These are phyloP conservation scores for Protea cynaroides DNA, from an alignment of 164 flowering plant species.

Conservation along the genomic window DNA sequence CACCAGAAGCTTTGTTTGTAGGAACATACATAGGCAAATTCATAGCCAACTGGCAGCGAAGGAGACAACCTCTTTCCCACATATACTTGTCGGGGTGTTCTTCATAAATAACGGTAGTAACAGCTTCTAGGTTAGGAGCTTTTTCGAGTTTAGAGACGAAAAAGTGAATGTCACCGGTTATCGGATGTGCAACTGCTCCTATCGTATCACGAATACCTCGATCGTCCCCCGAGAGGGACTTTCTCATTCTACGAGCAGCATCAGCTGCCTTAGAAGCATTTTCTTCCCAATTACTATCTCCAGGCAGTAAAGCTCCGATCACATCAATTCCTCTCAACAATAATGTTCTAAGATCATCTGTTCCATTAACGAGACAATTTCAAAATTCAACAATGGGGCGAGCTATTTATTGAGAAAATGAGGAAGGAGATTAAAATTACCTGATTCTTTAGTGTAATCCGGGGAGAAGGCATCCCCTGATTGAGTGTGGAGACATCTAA, in stretches of 20 bases:
- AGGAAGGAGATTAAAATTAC: conserved; percentile 21
- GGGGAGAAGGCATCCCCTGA: conserved; percentile 37
- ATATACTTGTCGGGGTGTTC: conserved; percentile 50
- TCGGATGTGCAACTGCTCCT: conserved; percentile 59
- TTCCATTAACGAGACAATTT: background rate
- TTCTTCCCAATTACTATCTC: conserved; percentile 23
- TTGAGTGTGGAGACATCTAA: conserved; percentile 57
- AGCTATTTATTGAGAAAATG: background rate
- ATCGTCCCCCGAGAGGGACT: conserved; percentile 21
- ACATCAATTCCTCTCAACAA: conserved; percentile 60
- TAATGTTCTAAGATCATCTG: conserved; percentile 63
- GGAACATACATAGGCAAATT: conserved; percentile 62
- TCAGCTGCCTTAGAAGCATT: conserved; percentile 41
- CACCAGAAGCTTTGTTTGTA: conserved; percentile 37
- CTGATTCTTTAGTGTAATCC: conserved; percentile 58
- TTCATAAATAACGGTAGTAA: conserved; percentile 43
- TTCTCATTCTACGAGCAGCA: conserved; percentile 38
- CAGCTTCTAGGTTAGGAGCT: conserved; percentile 22
- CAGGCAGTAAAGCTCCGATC: conserved; percentile 53
- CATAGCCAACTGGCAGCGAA: conserved; percentile 59
- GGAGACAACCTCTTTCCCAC: conserved; percentile 78
- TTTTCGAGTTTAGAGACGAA: conserved; percentile 36
- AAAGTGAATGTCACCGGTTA: conserved; percentile 32
- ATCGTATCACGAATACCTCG: conserved; percentile 23
- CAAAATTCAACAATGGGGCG: background rate